Evolutionary conservation across 306 rosid species (phyloP).

Genomic region (Quercus aquifolioides): DNA sequence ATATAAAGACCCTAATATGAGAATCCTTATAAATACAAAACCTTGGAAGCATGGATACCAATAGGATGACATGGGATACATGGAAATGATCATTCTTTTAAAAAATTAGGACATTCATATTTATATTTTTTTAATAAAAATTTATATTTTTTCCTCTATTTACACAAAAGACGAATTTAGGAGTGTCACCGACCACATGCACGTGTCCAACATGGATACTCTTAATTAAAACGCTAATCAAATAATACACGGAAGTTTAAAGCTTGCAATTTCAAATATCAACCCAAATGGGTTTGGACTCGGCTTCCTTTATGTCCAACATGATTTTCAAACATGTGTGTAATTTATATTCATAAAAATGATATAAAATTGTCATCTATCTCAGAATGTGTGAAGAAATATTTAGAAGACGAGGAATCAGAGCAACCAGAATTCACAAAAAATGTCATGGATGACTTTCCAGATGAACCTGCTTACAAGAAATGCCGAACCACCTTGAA

Average conservation of each 20-base stretch:
- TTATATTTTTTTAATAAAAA: too few relatives aligned
- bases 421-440: conserved; percentile 35
- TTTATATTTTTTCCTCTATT: too few relatives aligned
- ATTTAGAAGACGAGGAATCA: conserved; percentile 49
- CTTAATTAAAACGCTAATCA: neutral
- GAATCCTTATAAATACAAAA: neutral
- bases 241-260: neutral
- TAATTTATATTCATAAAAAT: neutral
- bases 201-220: too few relatives aligned
- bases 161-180: too few relatives aligned
- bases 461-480: conserved; percentile 58
- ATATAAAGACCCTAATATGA: neutral
- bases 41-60: neutral
- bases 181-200: too few relatives aligned
- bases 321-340: too few relatives aligned
- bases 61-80: too few relatives aligned
- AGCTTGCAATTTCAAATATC: neutral
- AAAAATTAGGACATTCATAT: too few relatives aligned
- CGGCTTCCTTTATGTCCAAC: too few relatives aligned
- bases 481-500: conserved; percentile 57
- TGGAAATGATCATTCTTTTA: too few relatives aligned
- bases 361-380: neutral
- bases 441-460: conserved; percentile 56
- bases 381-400: conserved; percentile 64
- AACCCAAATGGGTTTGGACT: too few relatives aligned